Percentiles rank a stretch among this genome's conserved stretches.
phyloP scores from a whole-genome alignment of 345 rosid species.

The Gossypium ekmanianum region DNA sequence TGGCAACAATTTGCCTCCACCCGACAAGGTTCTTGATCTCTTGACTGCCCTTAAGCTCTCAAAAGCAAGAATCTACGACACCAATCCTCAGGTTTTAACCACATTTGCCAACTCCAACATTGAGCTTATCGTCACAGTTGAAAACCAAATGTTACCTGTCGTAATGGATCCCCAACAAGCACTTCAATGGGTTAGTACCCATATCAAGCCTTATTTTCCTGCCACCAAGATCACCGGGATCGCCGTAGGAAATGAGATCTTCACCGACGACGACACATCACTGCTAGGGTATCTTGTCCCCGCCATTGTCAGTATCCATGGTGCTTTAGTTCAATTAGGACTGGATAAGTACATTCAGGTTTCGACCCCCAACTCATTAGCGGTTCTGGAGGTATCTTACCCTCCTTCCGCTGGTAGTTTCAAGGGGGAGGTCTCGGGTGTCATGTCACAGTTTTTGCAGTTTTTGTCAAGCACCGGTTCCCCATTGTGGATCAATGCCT shows the following conservation, averaged over 20 bases:
- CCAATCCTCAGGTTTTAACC: constrained; percentile 67
- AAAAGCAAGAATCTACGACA: constrained; percentile 81
- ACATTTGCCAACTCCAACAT: constrained; percentile 70
- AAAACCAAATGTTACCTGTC: constrained; percentile 59
- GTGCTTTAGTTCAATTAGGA: constrained; percentile 68
- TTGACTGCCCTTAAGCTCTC: constrained; percentile 56
- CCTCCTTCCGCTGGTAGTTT: constrained; percentile 91
- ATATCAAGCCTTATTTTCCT: constrained; percentile 63
- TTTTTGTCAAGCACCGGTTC: constrained; percentile 54
- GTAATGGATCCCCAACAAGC: constrained; percentile 71
- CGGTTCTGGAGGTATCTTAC: constrained; percentile 69
- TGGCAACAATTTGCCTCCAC: constrained; percentile 70
- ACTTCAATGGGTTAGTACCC: constrained; percentile 70
- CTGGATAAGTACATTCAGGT: constrained; percentile 63
- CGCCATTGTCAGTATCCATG: constrained; percentile 64
- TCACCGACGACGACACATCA: constrained; percentile 50
- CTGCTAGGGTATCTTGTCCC: constrained; percentile 62
- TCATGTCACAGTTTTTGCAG: constrained; percentile 56
- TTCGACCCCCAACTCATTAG: constrained; percentile 69
- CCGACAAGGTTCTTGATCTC: constrained; percentile 65
- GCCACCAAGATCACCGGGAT: constrained; percentile 67
- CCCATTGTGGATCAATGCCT: constrained; percentile 94
- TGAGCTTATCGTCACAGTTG: constrained; percentile 74
- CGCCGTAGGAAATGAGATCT: constrained; percentile 75
- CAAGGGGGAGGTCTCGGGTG: constrained; percentile 45